Base-by-base conservation (phyloP, 257 asterid species). In the Solanum etuberosum region DNA sequence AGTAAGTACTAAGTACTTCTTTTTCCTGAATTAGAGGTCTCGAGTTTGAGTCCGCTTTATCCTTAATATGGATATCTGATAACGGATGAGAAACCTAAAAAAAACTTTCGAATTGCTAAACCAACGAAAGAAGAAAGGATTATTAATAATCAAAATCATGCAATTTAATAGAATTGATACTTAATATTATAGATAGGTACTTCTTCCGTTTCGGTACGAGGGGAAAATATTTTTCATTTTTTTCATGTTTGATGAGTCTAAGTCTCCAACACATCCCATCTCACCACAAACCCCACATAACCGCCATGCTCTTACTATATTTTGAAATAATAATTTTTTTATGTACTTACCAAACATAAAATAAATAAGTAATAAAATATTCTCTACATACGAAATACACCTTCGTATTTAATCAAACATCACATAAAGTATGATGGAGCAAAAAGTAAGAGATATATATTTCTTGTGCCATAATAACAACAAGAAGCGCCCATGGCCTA, bases 381-480 rank as follows among this genome's bases (percentile, higher is more conserved):
- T 9, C 27, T 61, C 15, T 61, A 1, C 16, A 61, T 61, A 23
- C 0, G 14, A 21, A 9, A 61, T 1, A 23, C 25, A 7, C 65
- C 65, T 20, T 57, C 65, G 5, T 8, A 57, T 18, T 57, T 11
- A 57, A 57, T 57, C 65, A 57, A 57, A 21, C 65, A 57, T 51
- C 23, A 20, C 61, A 54, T 54, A 54, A 54, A 51, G n/a, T 51
- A 51, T 51, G 4, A 51, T 2, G 0, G 61, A 2, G 20, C 3
- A 1, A 48, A 43, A 1, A 4, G 11, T 43, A 43, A 43, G 5
- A 4, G 0, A 46, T 4, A 46, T 2, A 13, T 13, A 51, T 2
- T 2, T 21, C 0, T 21, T 57, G 27, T 0, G 5, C 3, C 10
- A 6, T 6, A 1, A 1, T 0, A 14, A 0, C 0, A 6, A 23